Base-by-base conservation (phyloP, 306 rosid genomes). In the Pyrus bretschneideri region DNA sequence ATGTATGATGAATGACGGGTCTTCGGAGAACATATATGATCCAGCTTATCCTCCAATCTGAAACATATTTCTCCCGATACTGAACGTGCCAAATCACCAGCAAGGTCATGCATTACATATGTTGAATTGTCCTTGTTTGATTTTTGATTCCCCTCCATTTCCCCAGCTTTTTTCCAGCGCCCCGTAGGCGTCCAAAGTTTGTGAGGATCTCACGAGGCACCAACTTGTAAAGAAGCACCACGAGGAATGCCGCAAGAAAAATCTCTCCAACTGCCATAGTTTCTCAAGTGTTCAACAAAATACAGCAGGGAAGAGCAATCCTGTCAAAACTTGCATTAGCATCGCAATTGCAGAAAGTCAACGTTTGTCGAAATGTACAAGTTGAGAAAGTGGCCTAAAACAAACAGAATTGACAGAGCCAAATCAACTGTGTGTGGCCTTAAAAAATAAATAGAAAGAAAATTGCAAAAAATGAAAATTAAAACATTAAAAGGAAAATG, bases 41-140 rank as follows among this genome's bases (percentile, higher is more conserved):
- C 59, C 8, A 17, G 9, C 9, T 17, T 13, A 21, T 0, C 49
- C 6, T 33, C 73, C 4, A 66, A 1, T 2, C 46, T 15, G 1
- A 67, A 42, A 9, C 75, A 79, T 30, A 57, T 67, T 22, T 57
- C 25, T 10, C 75, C 31, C 2, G 14, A 22, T 23, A 70, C 72
- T 40, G 1, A 65, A n/a, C 15, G 69, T 15, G 86, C 88, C 30
- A 85, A 69, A 30, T 85, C 88, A 64, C 74, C 57, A 4, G 82
- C 18, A 21, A 85, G 84, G 5, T 82, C 88, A 77, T 85, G 86
- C 86, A 85, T 82, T 31, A 79, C 46, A 54, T 76, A 77, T 5
- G 0, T 0, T 9, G 65, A 55, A 45, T 11, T 4, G 0, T 33
- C 31, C 4, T 3, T 6, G 11, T 17, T 65, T 3, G 76, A 64